Base-by-base conservation (phyloP, 257 asterid species). In the Jacaranda copaia region DNA sequence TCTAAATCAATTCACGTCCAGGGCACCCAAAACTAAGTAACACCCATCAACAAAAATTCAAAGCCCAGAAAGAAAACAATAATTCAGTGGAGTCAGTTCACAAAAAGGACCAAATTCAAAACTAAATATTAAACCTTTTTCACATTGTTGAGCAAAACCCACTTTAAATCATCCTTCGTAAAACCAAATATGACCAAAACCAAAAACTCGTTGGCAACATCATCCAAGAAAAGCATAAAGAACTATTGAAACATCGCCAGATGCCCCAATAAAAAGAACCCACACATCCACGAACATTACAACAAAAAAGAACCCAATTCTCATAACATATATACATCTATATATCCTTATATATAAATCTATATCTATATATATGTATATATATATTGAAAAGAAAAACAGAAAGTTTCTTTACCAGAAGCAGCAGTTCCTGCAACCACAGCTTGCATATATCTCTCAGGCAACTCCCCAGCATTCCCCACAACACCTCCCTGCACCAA, bases 401-500 rank as follows among this genome's bases (percentile, higher is more conserved):
- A 32, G 3, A 48, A 42, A 32, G 11, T 16, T 4, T 43, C 6
- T 2, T 81, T 76, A 94, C 99, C 98, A 43, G 99, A 94, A 82
- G 92, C 93, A 66, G 96, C 99, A 77, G 99, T 94, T 52, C 99
- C 99, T 19, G 97, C 98, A 20, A 92, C 78, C 57, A 88, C 91
- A 78, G 97, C 99, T 80, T 94, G 99, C 99, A 94, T 94, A 74
- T 92, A 94, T 81, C 97, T 86, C 80, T 88, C 89, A 38, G 98
- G 99, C 87, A 92, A 76, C 83, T 94, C 95, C 36, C 99, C 98
- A 1, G 99, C 99, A 46, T 89, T 82, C 56, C 99, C 99, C 79
- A 94, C 83, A 1, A 94, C 88, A 2, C 98, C 90, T 6, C 95
- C 99, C 79, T 94, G 99, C 73, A 94, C 99, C 86, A 94, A 79